phyloP scores from a whole-genome alignment of 2,329 filamentous ascomycete species.

The Chaetoscypha palmicola region DNA sequence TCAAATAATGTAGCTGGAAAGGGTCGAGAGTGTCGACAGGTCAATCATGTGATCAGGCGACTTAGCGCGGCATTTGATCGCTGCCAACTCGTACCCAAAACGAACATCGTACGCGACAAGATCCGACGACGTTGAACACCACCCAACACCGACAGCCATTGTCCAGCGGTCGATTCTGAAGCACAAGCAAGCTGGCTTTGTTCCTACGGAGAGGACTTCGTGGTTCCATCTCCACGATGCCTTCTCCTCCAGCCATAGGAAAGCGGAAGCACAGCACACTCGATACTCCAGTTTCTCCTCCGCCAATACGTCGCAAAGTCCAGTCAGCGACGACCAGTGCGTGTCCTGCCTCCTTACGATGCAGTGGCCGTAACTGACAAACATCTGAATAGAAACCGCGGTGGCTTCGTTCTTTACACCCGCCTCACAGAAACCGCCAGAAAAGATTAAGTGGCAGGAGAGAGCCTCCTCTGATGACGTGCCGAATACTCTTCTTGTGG shows the following conservation, averaged over 20 bases:
- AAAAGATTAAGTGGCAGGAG: conserved; percentile 66
- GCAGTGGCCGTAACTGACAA: background rate
- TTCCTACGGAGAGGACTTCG: background rate
- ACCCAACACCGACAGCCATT: too few species aligned
- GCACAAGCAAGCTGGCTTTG: background rate
- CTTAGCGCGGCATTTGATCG: too few species aligned
- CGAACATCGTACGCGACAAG: too few species aligned
- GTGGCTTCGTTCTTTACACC: conserved; percentile 87
- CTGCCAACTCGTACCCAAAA: too few species aligned
- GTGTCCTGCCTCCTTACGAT: conserved; percentile 1
- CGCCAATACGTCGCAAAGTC: conserved; percentile 30
- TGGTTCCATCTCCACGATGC: conserved; percentile 16
- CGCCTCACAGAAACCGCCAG: conserved; percentile 73
- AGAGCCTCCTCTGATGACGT: conserved; percentile 45
- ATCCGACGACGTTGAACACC: too few species aligned
- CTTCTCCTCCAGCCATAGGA: conserved; percentile 11
- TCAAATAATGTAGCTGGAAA: too few species aligned
- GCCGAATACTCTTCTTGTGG: conserved; percentile 61
- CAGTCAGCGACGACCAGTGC: conserved; percentile 32
- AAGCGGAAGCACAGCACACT: conserved; percentile 25
- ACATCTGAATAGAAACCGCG: conserved; percentile 48
- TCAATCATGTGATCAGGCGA: too few species aligned
- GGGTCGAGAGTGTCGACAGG: too few species aligned
- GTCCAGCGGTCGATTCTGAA: too few species aligned
- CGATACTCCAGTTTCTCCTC: conserved; percentile 27